A percentile compares a stretch with the other conserved stretches of the same genome.
Conservation (phyloP, 768 basidiomycete genomes). For the Lactarius vividus region DNA sequence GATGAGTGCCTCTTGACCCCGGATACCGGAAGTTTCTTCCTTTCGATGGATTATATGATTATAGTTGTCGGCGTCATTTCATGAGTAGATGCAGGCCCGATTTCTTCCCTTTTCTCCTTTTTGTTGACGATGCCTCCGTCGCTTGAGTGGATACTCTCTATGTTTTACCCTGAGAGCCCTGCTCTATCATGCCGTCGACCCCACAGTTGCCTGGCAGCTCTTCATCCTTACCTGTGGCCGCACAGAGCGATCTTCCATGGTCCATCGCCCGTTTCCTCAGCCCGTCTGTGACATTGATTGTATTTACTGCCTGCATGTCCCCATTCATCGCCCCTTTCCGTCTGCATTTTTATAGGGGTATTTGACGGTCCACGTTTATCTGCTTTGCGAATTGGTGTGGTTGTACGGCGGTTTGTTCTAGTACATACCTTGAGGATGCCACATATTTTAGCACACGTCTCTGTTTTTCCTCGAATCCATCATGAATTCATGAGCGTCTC, state of each 20-base stretch:
- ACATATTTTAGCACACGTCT: slow-evolving; percentile 16
- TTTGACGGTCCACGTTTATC: slow-evolving; percentile 22
- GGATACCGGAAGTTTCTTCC: slow-evolving; percentile 2
- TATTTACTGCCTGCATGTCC: slow-evolving; percentile 14
- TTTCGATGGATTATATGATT: slow-evolving; percentile 25
- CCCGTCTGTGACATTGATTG: slow-evolving; percentile 17
- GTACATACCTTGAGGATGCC: slow-evolving; percentile 24
- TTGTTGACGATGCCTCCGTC: slow-evolving; percentile 5
- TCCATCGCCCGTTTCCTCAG: slow-evolving; percentile 5
- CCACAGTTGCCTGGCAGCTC: background rate
- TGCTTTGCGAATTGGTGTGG: slow-evolving; percentile 22
- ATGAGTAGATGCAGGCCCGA: slow-evolving; percentile 9
- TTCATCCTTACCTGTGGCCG: slow-evolving; percentile 2
- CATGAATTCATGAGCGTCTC: background rate
- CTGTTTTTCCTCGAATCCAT: background rate
- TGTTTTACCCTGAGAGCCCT: background rate
- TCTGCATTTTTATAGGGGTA: slow-evolving; percentile 27
- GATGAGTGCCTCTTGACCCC: slow-evolving; percentile 27
- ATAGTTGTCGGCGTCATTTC: slow-evolving; percentile 21
- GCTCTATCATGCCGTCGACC: background rate
- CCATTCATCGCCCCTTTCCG: slow-evolving; percentile 16
- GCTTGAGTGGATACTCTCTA: background rate
- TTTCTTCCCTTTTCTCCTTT: background rate
- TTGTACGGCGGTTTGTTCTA: slow-evolving; percentile 13
- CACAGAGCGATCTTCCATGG: background rate